Conservation (phyloP, 2,329 filamentous ascomycete species). For the Rachicladosporium sp. region DNA sequence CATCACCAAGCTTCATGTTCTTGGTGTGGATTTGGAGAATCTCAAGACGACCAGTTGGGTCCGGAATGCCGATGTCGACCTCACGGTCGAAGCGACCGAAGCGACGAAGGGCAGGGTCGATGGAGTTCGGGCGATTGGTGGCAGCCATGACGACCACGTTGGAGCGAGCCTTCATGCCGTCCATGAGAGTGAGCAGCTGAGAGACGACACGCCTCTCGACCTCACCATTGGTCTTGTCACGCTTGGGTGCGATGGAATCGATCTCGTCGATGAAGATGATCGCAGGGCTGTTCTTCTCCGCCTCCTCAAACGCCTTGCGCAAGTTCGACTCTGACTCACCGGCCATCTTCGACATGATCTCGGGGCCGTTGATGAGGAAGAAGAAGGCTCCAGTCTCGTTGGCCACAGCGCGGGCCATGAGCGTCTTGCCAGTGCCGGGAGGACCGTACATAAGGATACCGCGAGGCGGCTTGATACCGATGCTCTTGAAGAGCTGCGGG, state of each 20-base stretch:
- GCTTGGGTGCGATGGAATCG: constrained; percentile 97
- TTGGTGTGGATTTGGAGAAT: constrained; percentile 99
- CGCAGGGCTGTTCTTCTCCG: constrained; percentile 96
- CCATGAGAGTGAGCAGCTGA: constrained; percentile 93
- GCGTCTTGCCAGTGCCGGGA: constrained; percentile 96
- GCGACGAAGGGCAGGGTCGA: constrained; percentile 91
- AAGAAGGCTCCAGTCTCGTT: constrained; percentile 99
- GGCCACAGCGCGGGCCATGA: constrained; percentile 97
- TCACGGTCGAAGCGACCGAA: constrained; percentile 98
- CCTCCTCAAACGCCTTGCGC: constrained; percentile 98
- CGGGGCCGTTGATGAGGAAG: constrained; percentile 97
- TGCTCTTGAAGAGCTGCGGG: constrained; percentile 98
- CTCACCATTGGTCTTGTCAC: constrained; percentile 99
- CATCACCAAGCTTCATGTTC: constrained; percentile 99
- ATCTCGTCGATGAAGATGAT: constrained; percentile 99
- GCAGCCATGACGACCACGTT: constrained; percentile 99
- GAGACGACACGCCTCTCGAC: constrained; percentile 98
- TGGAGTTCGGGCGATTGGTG: constrained; percentile 97
- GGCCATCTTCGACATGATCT: constrained; percentile 99
- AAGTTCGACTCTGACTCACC: constrained; percentile 98
- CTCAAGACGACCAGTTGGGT: constrained; percentile 95
- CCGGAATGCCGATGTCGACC: constrained; percentile 95
- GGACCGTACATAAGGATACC: constrained; percentile 91
- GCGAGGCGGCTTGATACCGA: constrained; percentile 97
- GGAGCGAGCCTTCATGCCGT: constrained; percentile 98